Percentiles rank a stretch among this genome's conserved stretches.
Conservation (phyloP, 1,139 yeast species). For the Hanseniaspora gamundiae region DNA sequence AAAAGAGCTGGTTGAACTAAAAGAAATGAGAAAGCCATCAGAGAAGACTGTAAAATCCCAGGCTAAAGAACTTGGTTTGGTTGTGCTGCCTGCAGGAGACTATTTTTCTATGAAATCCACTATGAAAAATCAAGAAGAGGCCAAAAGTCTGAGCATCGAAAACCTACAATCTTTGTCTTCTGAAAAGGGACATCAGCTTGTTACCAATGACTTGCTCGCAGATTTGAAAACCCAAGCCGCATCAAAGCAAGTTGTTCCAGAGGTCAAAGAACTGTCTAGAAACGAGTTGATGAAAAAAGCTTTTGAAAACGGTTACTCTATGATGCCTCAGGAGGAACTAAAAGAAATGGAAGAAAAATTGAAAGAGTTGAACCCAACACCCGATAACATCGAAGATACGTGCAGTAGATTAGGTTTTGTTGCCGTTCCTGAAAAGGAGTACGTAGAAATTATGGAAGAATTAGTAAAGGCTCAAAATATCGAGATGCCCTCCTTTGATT, state of each 20-base stretch:
- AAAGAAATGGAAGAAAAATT: background rate
- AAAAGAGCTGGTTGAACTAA: background rate
- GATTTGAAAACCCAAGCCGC: background rate
- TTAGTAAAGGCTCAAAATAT: background rate
- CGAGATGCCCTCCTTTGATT: background rate
- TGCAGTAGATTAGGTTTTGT: background rate
- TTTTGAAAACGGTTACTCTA: constrained; percentile 10
- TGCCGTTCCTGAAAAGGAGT: background rate
- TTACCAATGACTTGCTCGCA: background rate
- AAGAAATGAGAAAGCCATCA: background rate
- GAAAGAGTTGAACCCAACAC: background rate
- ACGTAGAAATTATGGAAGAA: constrained; percentile 12
- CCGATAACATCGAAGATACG: background rate
- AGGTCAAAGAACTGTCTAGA: background rate
- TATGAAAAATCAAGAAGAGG: background rate
- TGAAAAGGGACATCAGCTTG: background rate
- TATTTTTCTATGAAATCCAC: background rate
- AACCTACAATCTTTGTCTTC: no score
- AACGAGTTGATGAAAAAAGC: constrained; percentile 3
- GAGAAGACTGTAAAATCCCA: background rate
- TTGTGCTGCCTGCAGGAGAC: background rate
- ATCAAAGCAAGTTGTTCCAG: background rate
- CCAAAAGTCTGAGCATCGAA: background rate
- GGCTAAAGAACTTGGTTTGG: constrained; percentile 10
- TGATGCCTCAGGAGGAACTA: constrained; percentile 17